Evolutionary conservation across 306 rosid genomes (phyloP).

Genomic region (Quercus aquifolioides): DNA sequence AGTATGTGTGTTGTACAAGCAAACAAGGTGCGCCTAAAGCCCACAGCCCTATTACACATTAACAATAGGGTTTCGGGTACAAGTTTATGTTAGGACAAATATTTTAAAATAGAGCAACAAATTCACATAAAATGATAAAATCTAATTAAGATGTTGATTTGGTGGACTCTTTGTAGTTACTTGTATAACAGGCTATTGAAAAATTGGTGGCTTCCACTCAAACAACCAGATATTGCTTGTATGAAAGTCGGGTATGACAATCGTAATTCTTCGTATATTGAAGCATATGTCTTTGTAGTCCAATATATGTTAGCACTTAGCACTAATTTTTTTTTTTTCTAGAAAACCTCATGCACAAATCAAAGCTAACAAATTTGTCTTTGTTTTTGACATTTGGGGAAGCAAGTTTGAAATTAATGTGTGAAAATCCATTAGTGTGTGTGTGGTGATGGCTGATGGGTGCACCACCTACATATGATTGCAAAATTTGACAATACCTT

Average conservation of each 20-base stretch:
- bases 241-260: neutral
- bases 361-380: too few species aligned
- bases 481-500: neutral
- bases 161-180: neutral
- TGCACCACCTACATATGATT: neutral
- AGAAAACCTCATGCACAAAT: neutral
- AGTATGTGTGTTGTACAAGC: too few species aligned
- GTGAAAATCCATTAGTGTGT: neutral
- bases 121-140: too few species aligned
- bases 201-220: neutral
- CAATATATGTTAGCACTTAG: neutral
- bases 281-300: neutral
- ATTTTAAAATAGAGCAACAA: too few species aligned
- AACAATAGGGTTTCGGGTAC: neutral
- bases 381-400: neutral
- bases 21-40: too few species aligned
- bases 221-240: neutral
- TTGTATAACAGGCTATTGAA: neutral
- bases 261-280: neutral
- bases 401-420: neutral
- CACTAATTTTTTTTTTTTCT: too few species aligned
- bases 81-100: neutral
- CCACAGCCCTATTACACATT: too few species aligned
- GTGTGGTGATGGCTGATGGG: neutral
- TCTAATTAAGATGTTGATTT: neutral